A percentile compares a stretch with the other conserved stretches of the same genome.
These are phyloP conservation scores for Ballota nigra DNA, from an alignment of 257 asterid genomes.

Conservation along the genomic window DNA sequence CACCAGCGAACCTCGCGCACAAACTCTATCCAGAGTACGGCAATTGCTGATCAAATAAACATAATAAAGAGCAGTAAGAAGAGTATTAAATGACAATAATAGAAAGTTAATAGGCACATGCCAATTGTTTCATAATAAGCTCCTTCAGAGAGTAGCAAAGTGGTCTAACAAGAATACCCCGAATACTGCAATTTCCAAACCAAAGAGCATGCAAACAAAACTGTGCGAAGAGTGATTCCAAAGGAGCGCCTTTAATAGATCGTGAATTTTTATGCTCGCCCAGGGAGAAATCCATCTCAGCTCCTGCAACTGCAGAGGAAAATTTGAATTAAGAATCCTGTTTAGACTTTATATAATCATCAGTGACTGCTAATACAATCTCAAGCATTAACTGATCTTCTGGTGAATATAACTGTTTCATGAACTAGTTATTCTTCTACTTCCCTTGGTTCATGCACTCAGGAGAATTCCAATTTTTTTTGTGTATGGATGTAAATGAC, in stretches of 20 bases:
- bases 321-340: slow-evolving; percentile 10
- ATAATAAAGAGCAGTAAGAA: slow-evolving; percentile 15
- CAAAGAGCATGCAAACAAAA: slow-evolving; percentile 91
- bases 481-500: not conserved
- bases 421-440: not conserved
- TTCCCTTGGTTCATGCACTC: slow-evolving; percentile 22
- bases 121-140: slow-evolving; percentile 12
- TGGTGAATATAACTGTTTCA: slow-evolving; percentile 1
- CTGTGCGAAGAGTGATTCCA: slow-evolving; percentile 83
- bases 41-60: slow-evolving; percentile 57
- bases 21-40: slow-evolving; percentile 94
- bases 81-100: not conserved
- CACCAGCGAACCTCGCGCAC: slow-evolving; percentile 91
- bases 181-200: slow-evolving; percentile 91
- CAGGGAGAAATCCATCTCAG: slow-evolving; percentile 31
- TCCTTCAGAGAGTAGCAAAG: slow-evolving; percentile 7
- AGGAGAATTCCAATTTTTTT: slow-evolving; percentile 6
- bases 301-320: slow-evolving; percentile 42
- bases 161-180: slow-evolving; percentile 47
- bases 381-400: slow-evolving; percentile 15
- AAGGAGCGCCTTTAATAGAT: slow-evolving; percentile 84
- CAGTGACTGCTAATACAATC: slow-evolving; percentile 8
- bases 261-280: slow-evolving; percentile 68
- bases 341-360: slow-evolving; percentile 4
- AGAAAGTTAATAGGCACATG: not conserved